These are phyloP conservation scores for Botryotinia narcissicola DNA, from an alignment of 2,329 filamentous ascomycete genomes.

Conservation along the genomic window DNA sequence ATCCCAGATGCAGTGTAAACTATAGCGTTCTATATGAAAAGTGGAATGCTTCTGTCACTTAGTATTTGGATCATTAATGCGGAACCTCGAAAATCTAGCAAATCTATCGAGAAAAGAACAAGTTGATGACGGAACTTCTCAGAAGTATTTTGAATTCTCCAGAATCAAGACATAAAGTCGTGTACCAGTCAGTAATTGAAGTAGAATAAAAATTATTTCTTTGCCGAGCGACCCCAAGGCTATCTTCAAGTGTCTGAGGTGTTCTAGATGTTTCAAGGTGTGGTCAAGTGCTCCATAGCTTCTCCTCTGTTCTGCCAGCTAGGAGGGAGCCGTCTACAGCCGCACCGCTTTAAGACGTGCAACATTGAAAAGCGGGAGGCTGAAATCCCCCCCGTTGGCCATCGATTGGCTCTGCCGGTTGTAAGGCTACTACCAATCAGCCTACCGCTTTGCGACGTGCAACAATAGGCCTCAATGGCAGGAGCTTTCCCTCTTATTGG, in stretches of 20 bases:
- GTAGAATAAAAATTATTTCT: fast-evolving
- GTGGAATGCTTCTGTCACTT: too few relatives aligned
- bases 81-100: too few relatives aligned
- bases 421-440: too few relatives aligned
- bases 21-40: too few relatives aligned
- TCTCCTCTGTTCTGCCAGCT: background rate
- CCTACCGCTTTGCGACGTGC: background rate
- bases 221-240: too few relatives aligned
- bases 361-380: background rate
- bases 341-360: background rate
- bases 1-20: too few relatives aligned
- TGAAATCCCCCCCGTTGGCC: background rate
- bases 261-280: background rate
- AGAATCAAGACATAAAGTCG: too few relatives aligned
- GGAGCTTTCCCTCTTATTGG: background rate
- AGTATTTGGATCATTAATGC: too few relatives aligned
- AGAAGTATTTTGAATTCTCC: too few relatives aligned
- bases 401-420: background rate
- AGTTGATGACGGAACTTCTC: background rate
- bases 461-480: background rate
- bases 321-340: background rate
- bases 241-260: background rate
- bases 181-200: background rate
- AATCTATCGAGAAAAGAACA: too few relatives aligned
- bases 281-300: background rate